Percentiles rank a stretch among this genome's conserved stretches.
Evolutionary conservation across 805 yeast species (phyloP).

Genomic region (Wickerhamomyces chambardii): DNA sequence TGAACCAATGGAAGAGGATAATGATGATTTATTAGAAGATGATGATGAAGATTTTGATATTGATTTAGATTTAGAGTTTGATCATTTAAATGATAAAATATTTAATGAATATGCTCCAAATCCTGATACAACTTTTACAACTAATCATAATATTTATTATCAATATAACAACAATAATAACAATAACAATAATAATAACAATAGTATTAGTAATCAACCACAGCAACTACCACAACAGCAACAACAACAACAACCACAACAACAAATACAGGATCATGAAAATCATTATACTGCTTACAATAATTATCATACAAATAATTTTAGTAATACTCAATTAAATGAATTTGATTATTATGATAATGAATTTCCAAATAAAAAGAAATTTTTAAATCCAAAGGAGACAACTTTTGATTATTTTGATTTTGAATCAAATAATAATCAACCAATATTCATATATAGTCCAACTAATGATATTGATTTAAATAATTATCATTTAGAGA

Average conservation of each 20-base stretch:
- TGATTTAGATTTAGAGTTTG: too few species aligned
- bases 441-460: neutral
- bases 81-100: neutral
- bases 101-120: neutral
- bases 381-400: too few species aligned
- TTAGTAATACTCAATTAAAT: too few species aligned
- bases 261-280: too few species aligned
- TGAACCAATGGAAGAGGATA: neutral
- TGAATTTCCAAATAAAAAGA: too few species aligned
- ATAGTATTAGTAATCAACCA: neutral
- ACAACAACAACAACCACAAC: neutral
- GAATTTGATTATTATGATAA: neutral
- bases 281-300: neutral
- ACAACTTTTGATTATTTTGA: neutral
- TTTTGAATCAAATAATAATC: neutral
- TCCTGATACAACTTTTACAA: neutral
- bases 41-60: neutral
- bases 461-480: neutral
- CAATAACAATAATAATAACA: neutral
- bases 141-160: neutral
- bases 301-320: neutral
- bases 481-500: neutral
- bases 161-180: neutral
- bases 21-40: neutral
- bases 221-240: neutral